A percentile compares a stretch with the other conserved stretches of the same genome.
Conservation (phyloP, 2,329 filamentous ascomycete species). For the Microcera coccophila region DNA sequence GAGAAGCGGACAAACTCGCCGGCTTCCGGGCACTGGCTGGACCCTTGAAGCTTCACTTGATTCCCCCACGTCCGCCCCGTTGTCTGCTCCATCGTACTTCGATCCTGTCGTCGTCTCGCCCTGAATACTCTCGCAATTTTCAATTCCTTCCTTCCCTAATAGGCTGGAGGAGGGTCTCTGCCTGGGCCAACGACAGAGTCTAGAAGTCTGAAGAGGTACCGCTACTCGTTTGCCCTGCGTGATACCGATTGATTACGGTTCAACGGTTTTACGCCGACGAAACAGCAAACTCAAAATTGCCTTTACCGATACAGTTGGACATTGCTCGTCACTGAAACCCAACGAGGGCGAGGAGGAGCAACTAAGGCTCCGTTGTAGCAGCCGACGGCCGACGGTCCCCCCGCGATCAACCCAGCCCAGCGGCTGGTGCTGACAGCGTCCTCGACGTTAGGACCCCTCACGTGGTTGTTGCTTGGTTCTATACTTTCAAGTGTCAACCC, state of each 20-base stretch:
- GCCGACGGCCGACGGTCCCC: not conserved
- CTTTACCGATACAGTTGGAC: not conserved
- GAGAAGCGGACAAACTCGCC: too few relatives aligned
- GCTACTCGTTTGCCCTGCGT: not conserved
- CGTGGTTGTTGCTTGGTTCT: constrained; percentile 20
- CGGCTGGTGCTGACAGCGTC: constrained; percentile 21
- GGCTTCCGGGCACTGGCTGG: too few relatives aligned
- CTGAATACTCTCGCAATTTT: constrained; percentile 10
- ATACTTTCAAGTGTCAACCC: not conserved
- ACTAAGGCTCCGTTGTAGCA: not conserved
- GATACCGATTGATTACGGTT: not conserved
- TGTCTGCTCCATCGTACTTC: not conserved
- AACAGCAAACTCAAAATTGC: not conserved
- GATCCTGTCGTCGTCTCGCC: not conserved
- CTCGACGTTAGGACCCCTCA: constrained; percentile 23
- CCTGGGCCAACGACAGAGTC: constrained; percentile 14
- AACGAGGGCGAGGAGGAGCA: not conserved
- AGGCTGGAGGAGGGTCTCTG: constrained; percentile 15
- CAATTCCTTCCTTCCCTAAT: constrained; percentile 11
- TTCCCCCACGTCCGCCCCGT: not conserved
- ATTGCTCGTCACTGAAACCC: too few relatives aligned
- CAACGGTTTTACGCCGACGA: not conserved
- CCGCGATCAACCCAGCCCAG: not conserved
- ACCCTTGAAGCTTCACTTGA: not conserved
- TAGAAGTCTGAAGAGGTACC: constrained; percentile 5